Evolutionary conservation across 2,329 filamentous ascomycete genomes (phyloP).

Genomic region (Ceratocystis colombiana): DNA sequence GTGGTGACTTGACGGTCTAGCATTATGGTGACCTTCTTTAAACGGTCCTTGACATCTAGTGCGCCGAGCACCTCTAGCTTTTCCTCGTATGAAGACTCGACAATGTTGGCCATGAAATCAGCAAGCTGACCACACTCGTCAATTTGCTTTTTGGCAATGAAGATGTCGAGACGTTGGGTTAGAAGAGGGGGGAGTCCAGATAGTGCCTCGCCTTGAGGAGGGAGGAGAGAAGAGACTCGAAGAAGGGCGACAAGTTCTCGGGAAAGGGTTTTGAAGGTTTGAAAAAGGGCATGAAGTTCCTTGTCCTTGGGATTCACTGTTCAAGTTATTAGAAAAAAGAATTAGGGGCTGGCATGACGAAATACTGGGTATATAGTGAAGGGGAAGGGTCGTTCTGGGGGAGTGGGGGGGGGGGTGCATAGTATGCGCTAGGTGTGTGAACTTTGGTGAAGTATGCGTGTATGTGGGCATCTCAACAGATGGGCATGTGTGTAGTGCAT

Average conservation of each 20-base stretch:
- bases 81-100: conserved; percentile 80
- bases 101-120: conserved; percentile 92
- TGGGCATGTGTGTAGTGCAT: neutral
- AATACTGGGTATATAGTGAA: conserved; percentile 12
- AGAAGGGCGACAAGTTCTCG: conserved; percentile 78
- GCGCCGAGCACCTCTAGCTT: conserved; percentile 80
- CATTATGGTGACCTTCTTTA: conserved; percentile 74
- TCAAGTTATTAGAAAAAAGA: conserved; percentile 6
- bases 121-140: conserved; percentile 75
- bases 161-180: conserved; percentile 73
- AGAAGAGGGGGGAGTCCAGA: conserved; percentile 70
- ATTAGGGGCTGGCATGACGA: conserved; percentile 19
- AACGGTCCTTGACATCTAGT: conserved; percentile 63
- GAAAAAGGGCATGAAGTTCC: conserved; percentile 61
- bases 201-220: conserved; percentile 55
- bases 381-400: conserved; percentile 1
- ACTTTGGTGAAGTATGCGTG: neutral
- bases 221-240: conserved; percentile 72
- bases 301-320: conserved; percentile 38
- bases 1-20: conserved; percentile 70
- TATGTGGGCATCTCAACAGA: no score
- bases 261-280: conserved; percentile 71
- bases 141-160: conserved; percentile 72
- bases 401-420: neutral
- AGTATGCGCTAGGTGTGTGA: neutral